Conservation (phyloP, 192 early-diverging fungal genomes). For the Gryganskiella cystojenkinii region DNA sequence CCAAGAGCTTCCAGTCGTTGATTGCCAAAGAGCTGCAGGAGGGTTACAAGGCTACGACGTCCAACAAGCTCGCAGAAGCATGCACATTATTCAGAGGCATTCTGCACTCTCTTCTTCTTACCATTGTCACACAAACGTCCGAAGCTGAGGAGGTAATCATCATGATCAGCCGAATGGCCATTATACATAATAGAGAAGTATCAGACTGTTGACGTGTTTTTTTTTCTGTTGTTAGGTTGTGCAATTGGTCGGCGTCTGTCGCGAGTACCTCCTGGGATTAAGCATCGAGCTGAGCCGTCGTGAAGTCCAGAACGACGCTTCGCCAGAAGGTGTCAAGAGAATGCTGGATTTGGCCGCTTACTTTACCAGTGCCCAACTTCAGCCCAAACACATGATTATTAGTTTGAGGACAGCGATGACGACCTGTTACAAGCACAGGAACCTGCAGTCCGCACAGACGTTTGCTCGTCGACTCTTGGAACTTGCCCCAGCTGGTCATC, state of each 20-base stretch:
- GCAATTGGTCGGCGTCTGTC: constrained; percentile 82
- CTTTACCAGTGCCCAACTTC: constrained; percentile 94
- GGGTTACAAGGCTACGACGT: constrained; percentile 83
- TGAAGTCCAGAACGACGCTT: constrained; percentile 62
- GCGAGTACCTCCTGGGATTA: constrained; percentile 94
- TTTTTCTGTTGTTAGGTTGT: constrained; percentile 35
- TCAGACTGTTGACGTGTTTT: too few relatives aligned
- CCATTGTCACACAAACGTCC: constrained; percentile 67
- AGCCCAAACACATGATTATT: constrained; percentile 89
- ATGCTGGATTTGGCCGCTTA: constrained; percentile 93
- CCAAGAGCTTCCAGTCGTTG: constrained; percentile 67
- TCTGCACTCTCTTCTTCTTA: constrained; percentile 83
- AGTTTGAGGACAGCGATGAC: constrained; percentile 88
- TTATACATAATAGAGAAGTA: too few relatives aligned
- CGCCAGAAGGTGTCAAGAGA: constrained; percentile 72
- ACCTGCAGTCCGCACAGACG: constrained; percentile 85
- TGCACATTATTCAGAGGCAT: constrained; percentile 78
- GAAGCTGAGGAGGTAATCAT: constrained; percentile 79
- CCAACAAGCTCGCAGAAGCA: constrained; percentile 86
- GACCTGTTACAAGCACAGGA: constrained; percentile 82
- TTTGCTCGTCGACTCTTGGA: constrained; percentile 94
- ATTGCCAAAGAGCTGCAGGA: constrained; percentile 81
- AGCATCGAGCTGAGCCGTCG: constrained; percentile 86
- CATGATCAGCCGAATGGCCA: too few relatives aligned
- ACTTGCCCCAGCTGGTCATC: constrained; percentile 77